Percentiles rank a stretch among this genome's conserved stretches.
These are phyloP conservation scores for Neopestalotiopsis clavispora DNA, from an alignment of 2,329 filamentous ascomycete genomes.

Conservation along the genomic window DNA sequence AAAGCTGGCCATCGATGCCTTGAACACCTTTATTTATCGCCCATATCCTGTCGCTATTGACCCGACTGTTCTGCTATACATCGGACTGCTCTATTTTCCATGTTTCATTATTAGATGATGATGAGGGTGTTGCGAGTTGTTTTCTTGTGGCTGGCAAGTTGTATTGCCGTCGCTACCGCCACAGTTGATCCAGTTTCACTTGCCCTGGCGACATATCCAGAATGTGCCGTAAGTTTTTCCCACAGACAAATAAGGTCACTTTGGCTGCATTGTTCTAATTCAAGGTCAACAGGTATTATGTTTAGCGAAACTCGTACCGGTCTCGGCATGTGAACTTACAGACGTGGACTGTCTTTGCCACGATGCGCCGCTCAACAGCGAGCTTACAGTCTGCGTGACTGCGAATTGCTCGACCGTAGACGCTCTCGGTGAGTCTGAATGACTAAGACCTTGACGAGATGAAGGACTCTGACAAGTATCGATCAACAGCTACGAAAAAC, in stretches of 20 bases:
- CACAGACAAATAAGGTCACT: neutral
- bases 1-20: neutral
- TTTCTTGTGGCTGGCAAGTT: neutral
- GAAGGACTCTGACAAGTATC: neutral
- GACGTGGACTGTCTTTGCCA: slow-evolving; percentile 1
- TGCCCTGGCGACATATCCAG: neutral
- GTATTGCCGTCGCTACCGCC: neutral
- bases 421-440: too few species aligned
- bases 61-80: neutral
- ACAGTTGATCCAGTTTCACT: neutral
- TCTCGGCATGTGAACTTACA: neutral
- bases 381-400: slow-evolving; percentile 15
- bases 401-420: neutral
- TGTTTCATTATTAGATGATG: neutral
- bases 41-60: neutral
- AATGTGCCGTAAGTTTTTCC: neutral
- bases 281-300: neutral
- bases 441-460: neutral
- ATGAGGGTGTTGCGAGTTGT: neutral
- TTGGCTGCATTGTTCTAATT: too few species aligned
- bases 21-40: neutral
- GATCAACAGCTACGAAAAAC: slow-evolving; percentile 18
- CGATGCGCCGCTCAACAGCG: slow-evolving; percentile 4
- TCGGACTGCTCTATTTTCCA: neutral
- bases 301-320: neutral